A percentile compares a stretch with the other conserved stretches of the same genome.
Evolutionary conservation across 2,329 filamentous ascomycete species (phyloP).

Genomic region (Aspergillus niger): DNA sequence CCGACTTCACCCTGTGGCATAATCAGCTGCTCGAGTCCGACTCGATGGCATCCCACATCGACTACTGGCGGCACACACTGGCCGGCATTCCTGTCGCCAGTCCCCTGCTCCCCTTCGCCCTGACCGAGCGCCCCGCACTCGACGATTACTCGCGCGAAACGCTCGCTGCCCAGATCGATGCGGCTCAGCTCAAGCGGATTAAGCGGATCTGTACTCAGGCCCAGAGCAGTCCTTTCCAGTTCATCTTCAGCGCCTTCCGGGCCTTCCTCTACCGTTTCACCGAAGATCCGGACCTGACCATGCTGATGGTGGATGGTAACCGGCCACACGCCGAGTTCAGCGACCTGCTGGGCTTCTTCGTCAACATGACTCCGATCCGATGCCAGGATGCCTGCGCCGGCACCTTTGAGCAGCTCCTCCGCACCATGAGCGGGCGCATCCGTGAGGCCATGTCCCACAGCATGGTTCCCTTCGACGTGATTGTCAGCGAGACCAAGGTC

Average conservation of each 20-base stretch:
- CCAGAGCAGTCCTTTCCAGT: background rate
- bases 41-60: background rate
- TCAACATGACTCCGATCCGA: slow-evolving; percentile 6
- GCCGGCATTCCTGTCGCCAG: background rate
- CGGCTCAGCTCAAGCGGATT: background rate
- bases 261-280: slow-evolving; percentile 5
- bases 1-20: slow-evolving; percentile 6
- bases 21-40: background rate
- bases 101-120: background rate
- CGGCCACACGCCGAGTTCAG: slow-evolving; percentile 2
- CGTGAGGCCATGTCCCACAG: background rate
- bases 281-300: slow-evolving; percentile 4
- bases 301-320: slow-evolving; percentile 6
- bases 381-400: background rate
- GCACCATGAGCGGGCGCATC: background rate
- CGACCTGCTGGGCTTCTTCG: slow-evolving; percentile 2
- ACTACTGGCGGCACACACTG: background rate
- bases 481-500: background rate
- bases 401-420: background rate
- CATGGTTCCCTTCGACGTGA: slow-evolving; percentile 4
- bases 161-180: background rate
- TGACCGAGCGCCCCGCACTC: background rate
- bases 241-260: slow-evolving; percentile 2
- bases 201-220: slow-evolving; percentile 4
- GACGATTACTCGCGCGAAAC: background rate